Conservation (phyloP, 2,329 filamentous ascomycete genomes). For the Fusarium sp. region DNA sequence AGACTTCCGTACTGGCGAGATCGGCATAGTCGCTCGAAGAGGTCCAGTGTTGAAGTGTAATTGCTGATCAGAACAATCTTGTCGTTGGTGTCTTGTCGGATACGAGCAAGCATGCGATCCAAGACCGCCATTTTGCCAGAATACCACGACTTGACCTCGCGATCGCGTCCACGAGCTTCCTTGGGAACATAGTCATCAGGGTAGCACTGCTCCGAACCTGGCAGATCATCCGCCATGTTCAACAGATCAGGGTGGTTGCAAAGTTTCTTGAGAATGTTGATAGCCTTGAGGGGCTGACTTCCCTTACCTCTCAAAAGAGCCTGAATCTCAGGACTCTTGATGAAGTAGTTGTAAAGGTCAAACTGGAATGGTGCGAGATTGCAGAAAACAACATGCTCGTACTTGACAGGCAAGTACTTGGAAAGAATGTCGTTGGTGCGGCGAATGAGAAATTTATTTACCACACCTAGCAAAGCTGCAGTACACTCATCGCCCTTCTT, state of each 20-base stretch:
- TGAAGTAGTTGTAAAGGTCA: slow-evolving; percentile 96
- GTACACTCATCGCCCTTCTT: slow-evolving; percentile 87
- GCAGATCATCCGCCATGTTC: slow-evolving; percentile 83
- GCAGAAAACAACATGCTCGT: slow-evolving; percentile 99
- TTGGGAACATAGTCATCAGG: slow-evolving; percentile 91
- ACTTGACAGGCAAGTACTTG: slow-evolving; percentile 97
- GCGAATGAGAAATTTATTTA: slow-evolving; percentile 99
- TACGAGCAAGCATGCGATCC: slow-evolving; percentile 97
- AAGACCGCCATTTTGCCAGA: slow-evolving; percentile 98
- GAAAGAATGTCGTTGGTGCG: slow-evolving; percentile 97
- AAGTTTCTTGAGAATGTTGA: slow-evolving; percentile 95
- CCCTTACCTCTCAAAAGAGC: slow-evolving; percentile 92
- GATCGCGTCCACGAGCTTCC: slow-evolving; percentile 86
- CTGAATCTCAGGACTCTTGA: slow-evolving; percentile 94
- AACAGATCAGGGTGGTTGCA: slow-evolving; percentile 98
- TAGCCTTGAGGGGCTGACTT: slow-evolving; percentile 95
- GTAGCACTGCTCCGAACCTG: slow-evolving; percentile 83
- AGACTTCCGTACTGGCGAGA: slow-evolving; percentile 85
- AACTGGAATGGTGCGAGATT: slow-evolving; percentile 93
- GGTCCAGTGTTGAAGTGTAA: slow-evolving; percentile 94
- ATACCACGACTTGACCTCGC: slow-evolving; percentile 94
- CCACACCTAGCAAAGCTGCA: slow-evolving; percentile 80
- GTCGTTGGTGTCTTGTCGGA: slow-evolving; percentile 95
- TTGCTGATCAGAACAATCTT: slow-evolving; percentile 99
- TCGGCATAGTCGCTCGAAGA: slow-evolving; percentile 92